Evolutionary conservation across 2,329 filamentous ascomycete species (phyloP), one percentile per base, ranked within the genome.

Genomic region (Nemania serpens): DNA sequence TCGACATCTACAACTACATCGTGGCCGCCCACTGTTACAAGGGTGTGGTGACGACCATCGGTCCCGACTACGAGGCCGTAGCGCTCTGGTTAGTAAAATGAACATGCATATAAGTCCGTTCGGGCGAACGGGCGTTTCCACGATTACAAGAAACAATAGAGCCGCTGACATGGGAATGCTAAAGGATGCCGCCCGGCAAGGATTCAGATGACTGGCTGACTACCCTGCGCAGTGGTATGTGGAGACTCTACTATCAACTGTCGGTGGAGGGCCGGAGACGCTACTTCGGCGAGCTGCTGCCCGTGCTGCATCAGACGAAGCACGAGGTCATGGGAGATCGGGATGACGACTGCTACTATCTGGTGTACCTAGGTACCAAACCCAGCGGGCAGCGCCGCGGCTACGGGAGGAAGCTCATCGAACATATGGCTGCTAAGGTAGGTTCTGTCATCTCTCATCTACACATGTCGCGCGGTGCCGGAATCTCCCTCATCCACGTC

Each of bases 331-430:
- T 95, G 75, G 88, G 88, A 20, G 80, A 83, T 41, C 82, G 86
- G 52, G 88, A 91, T 72, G 74, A 80, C 67, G 81, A 89, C 62
- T 87, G 84, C 71, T 95, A 91, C 82, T 95, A 95, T 74, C 86
- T 96, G 56, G 90, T 93, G 49, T 95, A 94, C 75, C 81, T 96
- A 63, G 91, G 91, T 64, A 93, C 90, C 52, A 89, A 88, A 74
- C 86, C 89, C 36, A 81, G 80, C 63, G 86, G 88, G 4, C 85
- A 89, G 62, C 86, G 90, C 49, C 88, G 88, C 68, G 91, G 91
- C 11, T 91, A 91, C 74, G 90, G 87, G 15, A 82, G 82, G 67
- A 88, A 86, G 76, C 81, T 93, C 64, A 85, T 95, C 65, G 82
- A 87, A 73, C 81, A 91, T 72, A 88, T 92, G 76, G 87, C 88